phyloP scores from a whole-genome alignment of 129 eudicot species.

The Artemisia tridentata region DNA sequence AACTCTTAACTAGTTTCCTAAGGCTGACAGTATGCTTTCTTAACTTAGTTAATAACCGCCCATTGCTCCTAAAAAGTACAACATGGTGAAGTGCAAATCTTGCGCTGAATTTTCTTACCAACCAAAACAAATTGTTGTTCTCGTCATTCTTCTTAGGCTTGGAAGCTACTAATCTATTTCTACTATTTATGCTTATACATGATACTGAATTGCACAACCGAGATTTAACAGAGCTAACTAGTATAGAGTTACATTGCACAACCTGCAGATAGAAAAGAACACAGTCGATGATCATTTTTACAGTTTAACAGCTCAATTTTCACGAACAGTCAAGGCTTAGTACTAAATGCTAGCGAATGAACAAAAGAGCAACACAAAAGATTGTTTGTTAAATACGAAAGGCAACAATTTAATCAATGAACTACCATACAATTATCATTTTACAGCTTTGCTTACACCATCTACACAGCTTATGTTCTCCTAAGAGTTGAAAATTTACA shows the following conservation, averaged over 20 bases:
- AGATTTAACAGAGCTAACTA: conserved; percentile 30
- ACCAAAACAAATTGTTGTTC: conserved; percentile 20
- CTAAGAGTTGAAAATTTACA: no score
- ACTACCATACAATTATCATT: no score
- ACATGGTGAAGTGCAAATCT: conserved; percentile 24
- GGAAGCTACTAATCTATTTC: conserved; percentile 22
- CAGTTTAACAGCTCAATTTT: no score
- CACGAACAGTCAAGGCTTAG: no score
- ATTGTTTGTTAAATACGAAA: no score
- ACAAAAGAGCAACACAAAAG: no score
- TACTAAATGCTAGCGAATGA: no score
- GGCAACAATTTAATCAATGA: no score
- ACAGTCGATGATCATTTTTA: no score
- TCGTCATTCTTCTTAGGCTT: conserved; percentile 7
- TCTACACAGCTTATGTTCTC: no score
- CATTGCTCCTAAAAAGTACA: conserved; percentile 33
- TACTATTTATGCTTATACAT: conserved; percentile 30
- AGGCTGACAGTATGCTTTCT: conserved; percentile 34
- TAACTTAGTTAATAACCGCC: conserved; percentile 30
- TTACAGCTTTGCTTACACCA: no score
- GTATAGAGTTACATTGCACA: conserved; percentile 36
- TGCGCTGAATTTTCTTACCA: conserved; percentile 30
- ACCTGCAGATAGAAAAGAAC: conserved; percentile 37
- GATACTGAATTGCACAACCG: conserved; percentile 29
- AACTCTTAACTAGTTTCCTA: conserved; percentile 30